These are phyloP conservation scores for Coriaria nepalensis DNA, from an alignment of 306 rosid genomes.

Conservation along the genomic window DNA sequence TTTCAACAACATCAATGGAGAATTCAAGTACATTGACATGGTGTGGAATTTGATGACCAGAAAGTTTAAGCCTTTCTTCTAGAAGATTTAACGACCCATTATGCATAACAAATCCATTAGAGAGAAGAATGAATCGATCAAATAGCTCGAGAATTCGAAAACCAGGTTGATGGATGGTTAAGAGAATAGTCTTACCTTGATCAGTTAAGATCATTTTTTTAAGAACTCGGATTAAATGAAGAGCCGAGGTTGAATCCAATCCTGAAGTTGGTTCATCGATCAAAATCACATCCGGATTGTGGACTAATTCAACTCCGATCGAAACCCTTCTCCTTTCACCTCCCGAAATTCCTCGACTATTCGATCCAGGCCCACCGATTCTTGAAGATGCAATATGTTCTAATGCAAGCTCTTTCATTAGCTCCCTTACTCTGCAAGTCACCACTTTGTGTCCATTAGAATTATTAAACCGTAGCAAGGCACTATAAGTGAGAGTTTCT, in stretches of 20 bases:
- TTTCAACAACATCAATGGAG: slow-evolving; percentile 57
- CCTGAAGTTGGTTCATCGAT: slow-evolving; percentile 98
- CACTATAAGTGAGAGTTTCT: slow-evolving; percentile 87
- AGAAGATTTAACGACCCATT: slow-evolving; percentile 63
- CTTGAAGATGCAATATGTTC: slow-evolving; percentile 62
- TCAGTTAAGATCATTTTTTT: slow-evolving; percentile 42
- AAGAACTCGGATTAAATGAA: slow-evolving; percentile 64
- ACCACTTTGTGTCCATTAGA: slow-evolving; percentile 38
- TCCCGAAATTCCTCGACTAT: slow-evolving; percentile 45
- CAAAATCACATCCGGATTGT: slow-evolving; percentile 74
- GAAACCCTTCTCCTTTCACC: slow-evolving; percentile 92
- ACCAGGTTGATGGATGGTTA: slow-evolving; percentile 94
- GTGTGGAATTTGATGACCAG: slow-evolving; percentile 48
- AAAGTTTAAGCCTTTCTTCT: slow-evolving; percentile 45
- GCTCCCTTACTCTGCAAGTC: slow-evolving; percentile 42
- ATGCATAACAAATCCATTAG: slow-evolving; percentile 65
- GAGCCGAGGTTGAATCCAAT: slow-evolving; percentile 91
- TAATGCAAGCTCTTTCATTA: slow-evolving; percentile 76
- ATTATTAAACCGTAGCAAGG: slow-evolving; percentile 47
- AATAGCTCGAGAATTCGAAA: slow-evolving; percentile 67
- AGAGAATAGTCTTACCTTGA: slow-evolving; percentile 66
- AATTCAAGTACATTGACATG: slow-evolving; percentile 85
- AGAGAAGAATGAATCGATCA: slow-evolving; percentile 51
- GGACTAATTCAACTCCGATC: slow-evolving; percentile 86
- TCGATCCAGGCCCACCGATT: slow-evolving; percentile 46